Base-by-base conservation (phyloP, 768 basidiomycete species). In the Mycena filopes region DNA sequence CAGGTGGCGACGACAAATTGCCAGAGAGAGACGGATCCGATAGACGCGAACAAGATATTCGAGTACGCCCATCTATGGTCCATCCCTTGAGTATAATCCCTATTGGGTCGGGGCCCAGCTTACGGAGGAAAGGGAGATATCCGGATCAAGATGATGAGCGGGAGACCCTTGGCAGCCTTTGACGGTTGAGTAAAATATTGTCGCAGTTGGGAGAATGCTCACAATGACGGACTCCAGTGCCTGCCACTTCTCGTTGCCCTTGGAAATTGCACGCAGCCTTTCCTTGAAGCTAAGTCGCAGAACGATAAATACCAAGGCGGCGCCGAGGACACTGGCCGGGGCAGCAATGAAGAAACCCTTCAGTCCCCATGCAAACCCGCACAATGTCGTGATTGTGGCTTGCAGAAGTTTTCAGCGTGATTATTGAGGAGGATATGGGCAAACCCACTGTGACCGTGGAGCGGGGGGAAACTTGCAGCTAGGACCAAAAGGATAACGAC, bases 291-390 rank as follows among this genome's bases (percentile, higher is more conserved):
- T 74, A 60, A 82, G 76, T 20, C 92, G 86, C 59, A 94, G 79
- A 47, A 83, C 69, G 28, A 86, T 60, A 71, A 95, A 95, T 5
- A 81, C 84, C 11, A 89, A 54, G 2, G 84, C 84, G 25, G 92
- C 87, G 36, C 92, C 93, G 2, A 86, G 60, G 28, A 94, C 59
- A 21, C 91, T 91, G 2, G 81, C 88, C 16, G 77, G 75, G 0
- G 85, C 84, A 3, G 89, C 87, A 62, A 95, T 84, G 67, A 81
- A 82, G 77, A 92, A 90, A 0, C 94, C 94, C 61, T 84, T 84
- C 79, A 93, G 83, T 47, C 94, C 94, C 70, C 92, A 95, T 2
- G 92, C 90, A 76, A 94, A 95, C 2, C 94, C 94, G 70, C 88
- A 90, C 10, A 96, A 74, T 15, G 89, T 88, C 29, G 87, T 76